Evolutionary conservation across 257 asterid species (phyloP).

Genomic region (Lycium ferocissimum): DNA sequence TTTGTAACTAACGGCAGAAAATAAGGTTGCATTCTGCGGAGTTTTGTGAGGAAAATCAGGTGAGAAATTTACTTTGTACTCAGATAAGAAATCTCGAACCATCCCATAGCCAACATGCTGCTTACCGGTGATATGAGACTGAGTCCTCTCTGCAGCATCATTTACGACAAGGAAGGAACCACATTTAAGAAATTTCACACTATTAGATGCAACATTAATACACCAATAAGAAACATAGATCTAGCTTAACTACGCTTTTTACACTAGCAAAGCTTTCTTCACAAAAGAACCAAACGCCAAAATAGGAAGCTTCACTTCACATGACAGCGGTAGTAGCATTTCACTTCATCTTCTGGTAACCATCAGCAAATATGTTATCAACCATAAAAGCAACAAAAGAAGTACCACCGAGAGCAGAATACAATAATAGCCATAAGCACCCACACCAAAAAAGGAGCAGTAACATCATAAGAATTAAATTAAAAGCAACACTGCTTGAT

Average conservation of each 20-base stretch:
- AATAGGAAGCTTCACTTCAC: background rate
- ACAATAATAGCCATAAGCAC: no score
- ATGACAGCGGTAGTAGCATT: background rate
- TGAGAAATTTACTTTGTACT: conserved; percentile 47
- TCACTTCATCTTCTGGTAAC: no score
- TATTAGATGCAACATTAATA: background rate
- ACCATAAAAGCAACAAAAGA: no score
- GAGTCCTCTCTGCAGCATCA: conserved; percentile 98
- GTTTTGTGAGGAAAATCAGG: background rate
- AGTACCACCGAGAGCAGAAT: no score
- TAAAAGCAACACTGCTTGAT: no score
- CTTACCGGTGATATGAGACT: conserved; percentile 96
- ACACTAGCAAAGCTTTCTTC: background rate
- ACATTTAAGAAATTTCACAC: conserved; percentile 39
- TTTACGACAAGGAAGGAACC: conserved; percentile 97
- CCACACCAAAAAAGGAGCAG: no score
- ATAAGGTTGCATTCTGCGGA: background rate
- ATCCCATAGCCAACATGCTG: conserved; percentile 95
- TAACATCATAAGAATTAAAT: no score
- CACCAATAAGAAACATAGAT: background rate
- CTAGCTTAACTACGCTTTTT: background rate
- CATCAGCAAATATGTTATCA: no score
- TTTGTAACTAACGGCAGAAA: background rate
- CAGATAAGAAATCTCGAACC: conserved; percentile 87
- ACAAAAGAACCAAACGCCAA: background rate